phyloP scores from a whole-genome alignment of 495 filamentous ascomycete species.

The Apiosordaria backusii region DNA sequence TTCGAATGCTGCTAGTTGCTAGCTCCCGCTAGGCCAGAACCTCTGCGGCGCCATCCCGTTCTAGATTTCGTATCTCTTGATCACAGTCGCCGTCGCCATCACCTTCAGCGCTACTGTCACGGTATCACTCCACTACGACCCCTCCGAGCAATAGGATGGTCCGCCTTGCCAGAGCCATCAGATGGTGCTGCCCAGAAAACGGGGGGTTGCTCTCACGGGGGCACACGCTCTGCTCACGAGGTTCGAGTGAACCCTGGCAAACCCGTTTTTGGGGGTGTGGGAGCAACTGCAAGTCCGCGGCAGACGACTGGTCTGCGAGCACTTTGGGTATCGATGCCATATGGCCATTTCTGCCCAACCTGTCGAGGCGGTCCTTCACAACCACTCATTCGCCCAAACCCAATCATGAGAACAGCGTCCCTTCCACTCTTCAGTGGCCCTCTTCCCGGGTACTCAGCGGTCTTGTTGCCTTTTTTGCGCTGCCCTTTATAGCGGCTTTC shows the following conservation, averaged over 20 bases:
- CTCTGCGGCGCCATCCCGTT: conserved; percentile 1
- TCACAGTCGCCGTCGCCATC: conserved; percentile 5
- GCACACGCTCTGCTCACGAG: conserved; percentile 23
- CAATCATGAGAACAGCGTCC: conserved; percentile 26
- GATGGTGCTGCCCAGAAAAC: conserved; percentile 17
- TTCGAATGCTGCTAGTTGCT: background rate
- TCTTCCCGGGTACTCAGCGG: conserved; percentile 13
- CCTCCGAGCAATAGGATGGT: conserved; percentile 21
- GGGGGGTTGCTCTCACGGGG: conserved; percentile 20
- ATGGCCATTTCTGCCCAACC: conserved; percentile 41
- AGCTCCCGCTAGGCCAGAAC: background rate
- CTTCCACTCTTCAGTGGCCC: conserved; percentile 12
- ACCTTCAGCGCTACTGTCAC: conserved; percentile 7
- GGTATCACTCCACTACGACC: conserved; percentile 19
- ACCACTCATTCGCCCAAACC: conserved; percentile 29
- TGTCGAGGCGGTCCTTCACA: conserved; percentile 28
- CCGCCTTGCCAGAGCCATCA: conserved; percentile 16
- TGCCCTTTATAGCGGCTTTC: conserved; percentile 4
- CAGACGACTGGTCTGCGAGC: conserved; percentile 28
- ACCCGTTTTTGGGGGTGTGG: conserved; percentile 27
- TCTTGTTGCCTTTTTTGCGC: conserved; percentile 14
- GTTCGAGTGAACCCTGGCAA: conserved; percentile 24
- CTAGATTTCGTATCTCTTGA: conserved; percentile 13
- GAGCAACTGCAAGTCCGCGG: conserved; percentile 27
- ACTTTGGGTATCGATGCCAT: conserved; percentile 35